phyloP scores from a whole-genome alignment of 2,329 filamentous ascomycete genomes.

The Neonectria ditissima region DNA sequence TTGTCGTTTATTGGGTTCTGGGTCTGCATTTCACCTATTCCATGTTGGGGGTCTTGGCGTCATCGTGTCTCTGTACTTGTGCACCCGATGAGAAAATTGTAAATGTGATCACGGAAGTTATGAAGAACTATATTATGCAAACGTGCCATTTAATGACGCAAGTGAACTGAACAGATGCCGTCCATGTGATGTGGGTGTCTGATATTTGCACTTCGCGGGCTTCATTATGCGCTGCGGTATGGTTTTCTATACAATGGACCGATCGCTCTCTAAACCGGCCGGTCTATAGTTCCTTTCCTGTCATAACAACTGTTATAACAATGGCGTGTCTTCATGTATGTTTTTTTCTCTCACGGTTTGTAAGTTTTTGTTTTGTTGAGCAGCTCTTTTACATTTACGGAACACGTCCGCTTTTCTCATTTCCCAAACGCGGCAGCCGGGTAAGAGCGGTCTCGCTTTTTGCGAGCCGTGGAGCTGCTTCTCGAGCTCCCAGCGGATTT shows the following conservation, averaged over 20 bases:
- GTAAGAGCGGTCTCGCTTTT: constrained; percentile 71
- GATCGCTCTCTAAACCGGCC: constrained; percentile 1
- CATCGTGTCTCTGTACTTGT: constrained; percentile 18
- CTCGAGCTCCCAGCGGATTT: constrained; percentile 63
- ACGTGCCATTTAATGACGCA: neutral
- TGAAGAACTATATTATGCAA: constrained; percentile 3
- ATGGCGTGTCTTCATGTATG: constrained; percentile 14
- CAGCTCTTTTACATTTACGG: neutral
- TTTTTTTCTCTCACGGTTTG: constrained; percentile 2
- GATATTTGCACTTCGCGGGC: neutral
- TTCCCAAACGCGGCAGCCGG: constrained; percentile 71
- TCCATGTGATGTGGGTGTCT: neutral
- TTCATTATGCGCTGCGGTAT: neutral
- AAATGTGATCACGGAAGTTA: constrained; percentile 22
- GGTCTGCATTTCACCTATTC: constrained; percentile 16
- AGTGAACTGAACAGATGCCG: constrained; percentile 6
- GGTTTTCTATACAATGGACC: neutral
- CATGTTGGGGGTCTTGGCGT: constrained; percentile 22
- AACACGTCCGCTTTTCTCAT: constrained; percentile 31
- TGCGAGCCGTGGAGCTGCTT: constrained; percentile 65
- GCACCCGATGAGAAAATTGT: constrained; percentile 15
- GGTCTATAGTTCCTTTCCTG: constrained; percentile 9
- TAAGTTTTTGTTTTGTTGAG: neutral
- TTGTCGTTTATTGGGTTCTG: constrained; percentile 6
- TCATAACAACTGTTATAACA: neutral